Base-by-base conservation (phyloP, 2,329 filamentous ascomycete species). In the Dothistroma pini region DNA sequence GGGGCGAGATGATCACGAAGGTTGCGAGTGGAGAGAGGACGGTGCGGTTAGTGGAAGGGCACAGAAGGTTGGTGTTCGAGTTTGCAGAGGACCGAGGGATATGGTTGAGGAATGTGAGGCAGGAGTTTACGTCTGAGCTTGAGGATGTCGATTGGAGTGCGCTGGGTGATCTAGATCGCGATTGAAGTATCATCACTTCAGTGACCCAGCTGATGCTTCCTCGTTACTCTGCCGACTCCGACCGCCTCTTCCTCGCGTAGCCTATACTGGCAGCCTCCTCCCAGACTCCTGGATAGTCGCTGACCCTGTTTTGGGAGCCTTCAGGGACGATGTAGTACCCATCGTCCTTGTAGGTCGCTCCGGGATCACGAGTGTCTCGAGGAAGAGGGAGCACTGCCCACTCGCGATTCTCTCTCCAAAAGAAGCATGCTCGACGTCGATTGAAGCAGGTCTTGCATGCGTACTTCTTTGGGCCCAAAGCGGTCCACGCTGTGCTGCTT, bases 371-470 rank as follows among this genome's bases (percentile, higher is more conserved):
- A 2, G 44, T 54, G 6, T 47, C 47, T 10, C 59, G 63, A 14
- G 59, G 61, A 21, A 67, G 47, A 7, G 64, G 66, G 14, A 65
- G 54, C 1, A 66, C 16, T 0, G 54, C 49, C 64, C 61, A 68
- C 16, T 47, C 44, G 11, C 54, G 47, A 3, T 61, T 41, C 11
- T 59, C 62, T 4, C 56, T 22, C 60, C 59, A 63, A 0, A 47
- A 11, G 21, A 67, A 41, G 35, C 67, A 68, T 1, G 61, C 66
- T 4, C 62, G 57, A 3, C 53, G 35, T 1, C 10, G 47, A 29
- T 60, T 61, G 50, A 66, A 63, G 41, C 66, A 69, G 3, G n/a
- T 51, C 11, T 35, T 60, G 56, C 65, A 68, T 3, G 67, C 53
- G 29, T 56, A 66, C 6, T 32, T 29, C 0, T 38, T 50, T 12